Percentiles rank a stretch among this genome's conserved stretches.
Conservation (phyloP, 441 rosid species). For the Jatropha podagrica region DNA sequence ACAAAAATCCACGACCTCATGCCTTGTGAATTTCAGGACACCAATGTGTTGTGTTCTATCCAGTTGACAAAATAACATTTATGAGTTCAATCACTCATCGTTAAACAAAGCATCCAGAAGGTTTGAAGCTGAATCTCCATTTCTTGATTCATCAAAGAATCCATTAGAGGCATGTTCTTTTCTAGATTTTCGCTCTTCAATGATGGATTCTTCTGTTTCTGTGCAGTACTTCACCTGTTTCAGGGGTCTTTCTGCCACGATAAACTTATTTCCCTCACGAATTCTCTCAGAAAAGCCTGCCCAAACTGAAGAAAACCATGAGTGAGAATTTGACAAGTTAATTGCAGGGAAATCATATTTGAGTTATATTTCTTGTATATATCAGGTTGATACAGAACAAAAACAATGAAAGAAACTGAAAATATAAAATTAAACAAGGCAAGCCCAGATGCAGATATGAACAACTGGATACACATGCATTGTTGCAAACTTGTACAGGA, state of each 20-base stretch:
- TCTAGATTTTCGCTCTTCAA: constrained; percentile 61
- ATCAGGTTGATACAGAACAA: not conserved
- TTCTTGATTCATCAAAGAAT: constrained; percentile 56
- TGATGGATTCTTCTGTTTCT: constrained; percentile 59
- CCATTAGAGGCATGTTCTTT: constrained; percentile 55
- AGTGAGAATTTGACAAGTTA: constrained; percentile 10
- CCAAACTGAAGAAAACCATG: constrained; percentile 59
- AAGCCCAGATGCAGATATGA: not conserved
- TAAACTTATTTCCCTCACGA: constrained; percentile 80
- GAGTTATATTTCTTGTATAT: not conserved
- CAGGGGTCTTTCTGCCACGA: constrained; percentile 67
- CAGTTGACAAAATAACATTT: not conserved
- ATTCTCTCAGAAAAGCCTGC: constrained; percentile 87
- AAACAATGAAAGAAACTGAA: not conserved
- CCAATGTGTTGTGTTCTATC: constrained; percentile 5
- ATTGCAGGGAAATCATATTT: not conserved
- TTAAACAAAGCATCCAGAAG: constrained; percentile 58
- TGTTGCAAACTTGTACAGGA: not conserved
- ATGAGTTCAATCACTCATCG: constrained; percentile 33
- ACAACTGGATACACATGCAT: not conserved
- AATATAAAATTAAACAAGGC: not conserved
- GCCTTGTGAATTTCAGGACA: not conserved
- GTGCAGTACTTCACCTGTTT: constrained; percentile 59
- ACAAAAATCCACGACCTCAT: constrained; percentile 1
- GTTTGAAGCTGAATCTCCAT: constrained; percentile 43